Evolutionary conservation across 176 grass and related monocot species (phyloP), one percentile per base, ranked within the genome.

Genomic region (Juncus inflexus): DNA sequence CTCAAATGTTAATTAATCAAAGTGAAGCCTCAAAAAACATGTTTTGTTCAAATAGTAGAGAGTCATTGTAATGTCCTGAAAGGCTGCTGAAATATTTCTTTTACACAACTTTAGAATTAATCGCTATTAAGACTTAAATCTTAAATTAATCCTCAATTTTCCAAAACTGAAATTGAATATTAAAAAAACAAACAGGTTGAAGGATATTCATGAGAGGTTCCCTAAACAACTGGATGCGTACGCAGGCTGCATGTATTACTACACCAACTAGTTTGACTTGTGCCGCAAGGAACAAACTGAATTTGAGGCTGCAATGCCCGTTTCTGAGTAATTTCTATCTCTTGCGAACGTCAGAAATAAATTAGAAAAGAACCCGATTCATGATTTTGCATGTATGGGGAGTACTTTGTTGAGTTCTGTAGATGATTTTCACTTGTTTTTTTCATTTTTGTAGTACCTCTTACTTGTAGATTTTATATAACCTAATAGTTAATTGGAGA

Each of bases 161-260:
- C 52, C 38, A 58, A 71, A 71, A 59, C 39, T 71, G 35, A 59
- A 28, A 35, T 47, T 35, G 1, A 71, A 4, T 2, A 49, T 78
- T 72, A 66, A 0, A 1, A 38, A 68, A 69, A 35, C 19, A 28
- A 28, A 4, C 74, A 95, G 90, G 76, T 81, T 95, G 77, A 95
- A 87, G 72, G 85, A 95, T 7, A 80, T 95, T 77, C 85, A 95
- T 66, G 73, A 71, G 43, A 95, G 74, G 66, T 95, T 82, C 19
- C 86, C 90, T 61, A 89, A 95, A 37, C 82, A 95, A 53, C 80
- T 95, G 86, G 90, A 95, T 13, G 52, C 79, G 7, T 95, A 95
- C 65, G 86, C 90, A 0, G 79, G 90, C 36, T 95, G 90, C 90
- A 95, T 95, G 90, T 95, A 89, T 72, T 89, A 95, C 62, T 89